phyloP scores from a whole-genome alignment of 371 early-diverging fungal species.

The Chytridiales sp. region DNA sequence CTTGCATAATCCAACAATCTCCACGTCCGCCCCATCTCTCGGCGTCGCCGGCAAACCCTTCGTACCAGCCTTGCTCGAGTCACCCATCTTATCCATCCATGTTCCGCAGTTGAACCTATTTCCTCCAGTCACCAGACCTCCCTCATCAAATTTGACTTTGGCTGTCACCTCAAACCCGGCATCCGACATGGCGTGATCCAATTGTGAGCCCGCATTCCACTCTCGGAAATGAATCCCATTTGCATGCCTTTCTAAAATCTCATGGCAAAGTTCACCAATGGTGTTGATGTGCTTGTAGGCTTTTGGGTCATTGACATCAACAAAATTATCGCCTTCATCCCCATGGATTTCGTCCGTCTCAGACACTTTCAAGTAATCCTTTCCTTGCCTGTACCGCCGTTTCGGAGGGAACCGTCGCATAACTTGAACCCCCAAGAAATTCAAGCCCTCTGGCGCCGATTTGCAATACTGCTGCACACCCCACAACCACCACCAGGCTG shows the following conservation, averaged over 20 bases:
- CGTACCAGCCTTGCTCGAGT: conserved; percentile 85
- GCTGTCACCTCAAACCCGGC: conserved; percentile 86
- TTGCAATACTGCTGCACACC: conserved; percentile 85
- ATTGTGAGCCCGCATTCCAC: conserved; percentile 84
- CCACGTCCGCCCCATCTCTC: conserved; percentile 89
- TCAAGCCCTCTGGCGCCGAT: conserved; percentile 68
- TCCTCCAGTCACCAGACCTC: conserved; percentile 86
- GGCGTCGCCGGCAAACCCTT: conserved; percentile 91
- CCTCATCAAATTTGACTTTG: conserved; percentile 61
- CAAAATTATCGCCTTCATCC: conserved; percentile 40
- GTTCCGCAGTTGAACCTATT: conserved; percentile 95
- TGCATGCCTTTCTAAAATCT: conserved; percentile 88
- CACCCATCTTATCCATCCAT: conserved; percentile 99
- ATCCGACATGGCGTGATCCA: conserved; percentile 90
- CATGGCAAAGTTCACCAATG: conserved; percentile 84
- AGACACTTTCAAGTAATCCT: conserved; percentile 22
- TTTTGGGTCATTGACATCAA: conserved; percentile 36
- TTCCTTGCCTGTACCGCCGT: conserved; percentile 37
- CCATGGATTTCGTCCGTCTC: conserved; percentile 21
- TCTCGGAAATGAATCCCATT: conserved; percentile 92
- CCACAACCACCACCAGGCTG: conserved; percentile 94
- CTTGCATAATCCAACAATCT: conserved; percentile 88
- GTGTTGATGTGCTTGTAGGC: conserved; percentile 64
- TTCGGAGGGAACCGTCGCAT: conserved; percentile 76
- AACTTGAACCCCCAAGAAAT: conserved; percentile 69